A percentile compares a stretch with the other conserved stretches of the same genome.
phyloP scores from a whole-genome alignment of 1,284 basidiomycete genomes.

The Fistulina hepatica region DNA sequence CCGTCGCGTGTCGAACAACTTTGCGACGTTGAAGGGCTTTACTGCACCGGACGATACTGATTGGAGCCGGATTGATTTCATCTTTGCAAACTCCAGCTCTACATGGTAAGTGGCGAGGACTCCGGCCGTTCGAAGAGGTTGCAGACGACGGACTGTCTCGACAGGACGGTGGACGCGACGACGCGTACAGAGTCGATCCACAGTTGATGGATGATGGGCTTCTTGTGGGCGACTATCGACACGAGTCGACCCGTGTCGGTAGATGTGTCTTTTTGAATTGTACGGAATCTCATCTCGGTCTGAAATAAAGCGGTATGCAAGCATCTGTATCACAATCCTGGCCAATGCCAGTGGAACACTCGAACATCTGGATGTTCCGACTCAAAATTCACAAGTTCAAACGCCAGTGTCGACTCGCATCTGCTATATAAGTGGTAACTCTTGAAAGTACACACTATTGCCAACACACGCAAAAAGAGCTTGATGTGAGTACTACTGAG shows the following conservation, averaged over 20 bases:
- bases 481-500: no score
- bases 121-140: neutral
- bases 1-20: slow-evolving; percentile 34
- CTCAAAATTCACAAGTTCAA: no score
- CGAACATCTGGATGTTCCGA: no score
- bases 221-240: slow-evolving; percentile 47
- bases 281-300: no score
- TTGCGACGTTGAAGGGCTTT: slow-evolving; percentile 48
- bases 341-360: no score
- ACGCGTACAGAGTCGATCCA: slow-evolving; percentile 31
- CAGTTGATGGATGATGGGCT: slow-evolving; percentile 41
- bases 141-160: slow-evolving; percentile 1
- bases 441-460: no score
- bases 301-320: no score
- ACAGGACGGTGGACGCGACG: slow-evolving; percentile 23
- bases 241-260: slow-evolving; percentile 41
- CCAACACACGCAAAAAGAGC: no score
- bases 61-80: slow-evolving; percentile 41
- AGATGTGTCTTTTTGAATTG: slow-evolving; percentile 31
- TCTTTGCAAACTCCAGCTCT: slow-evolving; percentile 38
- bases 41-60: slow-evolving; percentile 25
- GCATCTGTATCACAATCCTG: no score
- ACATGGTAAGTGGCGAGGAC: slow-evolving; percentile 33
- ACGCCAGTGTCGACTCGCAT: no score
- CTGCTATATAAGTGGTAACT: no score